phyloP scores from a whole-genome alignment of 73 alveolate species.

The Chromera velia region DNA sequence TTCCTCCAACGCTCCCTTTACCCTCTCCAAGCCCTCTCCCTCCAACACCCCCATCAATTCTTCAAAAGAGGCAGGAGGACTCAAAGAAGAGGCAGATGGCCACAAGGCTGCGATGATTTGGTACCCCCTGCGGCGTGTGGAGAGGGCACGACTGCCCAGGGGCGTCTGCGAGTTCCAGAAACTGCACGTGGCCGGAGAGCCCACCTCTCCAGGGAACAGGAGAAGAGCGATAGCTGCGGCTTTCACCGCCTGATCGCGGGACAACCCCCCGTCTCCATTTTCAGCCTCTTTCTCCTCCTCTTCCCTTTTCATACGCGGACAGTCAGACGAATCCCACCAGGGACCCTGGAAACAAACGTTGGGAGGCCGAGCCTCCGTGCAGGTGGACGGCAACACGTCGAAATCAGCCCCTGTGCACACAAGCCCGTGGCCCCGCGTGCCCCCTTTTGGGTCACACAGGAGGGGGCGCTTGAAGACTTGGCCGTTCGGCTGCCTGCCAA shows the following conservation, averaged over 20 bases:
- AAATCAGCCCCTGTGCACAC: conserved; percentile 23
- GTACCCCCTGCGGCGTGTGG: conserved; percentile 4
- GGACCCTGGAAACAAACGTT: conserved; percentile 26
- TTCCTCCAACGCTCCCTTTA: conserved; percentile 6
- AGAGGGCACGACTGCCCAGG: neutral
- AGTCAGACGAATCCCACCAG: conserved; percentile 32
- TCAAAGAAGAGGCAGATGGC: conserved; percentile 5
- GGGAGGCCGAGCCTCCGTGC: conserved; percentile 12
- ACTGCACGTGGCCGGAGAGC: conserved; percentile 13
- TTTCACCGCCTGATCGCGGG: conserved; percentile 18
- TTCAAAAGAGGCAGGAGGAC: conserved; percentile 5
- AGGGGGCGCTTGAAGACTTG: conserved; percentile 23
- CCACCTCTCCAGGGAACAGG: conserved; percentile 23
- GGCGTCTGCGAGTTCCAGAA: conserved; percentile 26
- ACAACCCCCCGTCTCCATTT: conserved; percentile 10
- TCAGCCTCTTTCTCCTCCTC: too few species aligned
- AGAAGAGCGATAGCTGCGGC: conserved; percentile 12
- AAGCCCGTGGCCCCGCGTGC: too few species aligned
- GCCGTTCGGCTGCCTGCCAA: conserved; percentile 19
- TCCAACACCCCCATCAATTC: conserved; percentile 11
- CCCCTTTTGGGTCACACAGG: conserved; percentile 20
- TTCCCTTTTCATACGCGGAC: conserved; percentile 16
- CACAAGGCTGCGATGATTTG: conserved; percentile 21
- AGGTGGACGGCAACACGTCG: conserved; percentile 34
- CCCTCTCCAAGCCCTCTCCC: conserved; percentile 5